Conservation (phyloP, 2,329 filamentous ascomycete genomes). For the Trichoderma sp. region DNA sequence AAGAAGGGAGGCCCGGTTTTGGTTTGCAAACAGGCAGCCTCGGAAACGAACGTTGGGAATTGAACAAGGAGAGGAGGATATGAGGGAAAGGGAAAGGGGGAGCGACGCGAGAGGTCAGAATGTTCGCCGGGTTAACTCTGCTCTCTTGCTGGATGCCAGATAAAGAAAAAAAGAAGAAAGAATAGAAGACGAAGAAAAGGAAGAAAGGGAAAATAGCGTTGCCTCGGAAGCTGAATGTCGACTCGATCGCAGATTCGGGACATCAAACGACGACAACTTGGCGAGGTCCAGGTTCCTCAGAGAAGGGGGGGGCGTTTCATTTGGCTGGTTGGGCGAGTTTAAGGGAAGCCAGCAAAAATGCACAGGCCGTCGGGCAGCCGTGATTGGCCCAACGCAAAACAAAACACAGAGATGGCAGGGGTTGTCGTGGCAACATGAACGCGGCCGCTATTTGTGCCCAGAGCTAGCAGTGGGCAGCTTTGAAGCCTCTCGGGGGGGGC, state of each 20-base stretch:
- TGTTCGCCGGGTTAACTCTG: slow-evolving; percentile 26
- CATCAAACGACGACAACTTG: slow-evolving; percentile 33
- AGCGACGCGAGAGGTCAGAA: slow-evolving; percentile 24
- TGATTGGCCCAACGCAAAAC: slow-evolving; percentile 41
- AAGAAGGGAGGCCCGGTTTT: slow-evolving; percentile 17
- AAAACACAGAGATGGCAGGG: slow-evolving; percentile 33
- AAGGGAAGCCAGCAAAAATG: slow-evolving; percentile 36
- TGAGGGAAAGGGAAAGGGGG: slow-evolving; percentile 4
- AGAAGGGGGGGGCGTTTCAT: slow-evolving; percentile 33
- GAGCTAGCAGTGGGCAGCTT: background rate
- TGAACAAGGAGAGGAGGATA: slow-evolving; percentile 17
- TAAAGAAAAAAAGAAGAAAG: background rate
- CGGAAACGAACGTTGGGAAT: slow-evolving; percentile 24
- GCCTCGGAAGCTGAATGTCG: slow-evolving; percentile 28
- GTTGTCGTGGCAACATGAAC: too few species aligned
- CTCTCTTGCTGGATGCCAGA: slow-evolving; percentile 12
- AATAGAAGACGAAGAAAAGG: slow-evolving; percentile 7
- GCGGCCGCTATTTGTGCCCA: slow-evolving; percentile 1
- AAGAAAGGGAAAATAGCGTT: slow-evolving; percentile 5
- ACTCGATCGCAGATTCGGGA: slow-evolving; percentile 24
- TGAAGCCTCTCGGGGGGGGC: too few species aligned
- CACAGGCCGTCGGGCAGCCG: slow-evolving; percentile 28
- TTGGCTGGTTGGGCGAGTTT: slow-evolving; percentile 38
- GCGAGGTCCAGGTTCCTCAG: slow-evolving; percentile 29
- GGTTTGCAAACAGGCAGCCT: slow-evolving; percentile 4